Evolutionary conservation across 345 rosid genomes (phyloP).

Genomic region (Lepidium aucheri): DNA sequence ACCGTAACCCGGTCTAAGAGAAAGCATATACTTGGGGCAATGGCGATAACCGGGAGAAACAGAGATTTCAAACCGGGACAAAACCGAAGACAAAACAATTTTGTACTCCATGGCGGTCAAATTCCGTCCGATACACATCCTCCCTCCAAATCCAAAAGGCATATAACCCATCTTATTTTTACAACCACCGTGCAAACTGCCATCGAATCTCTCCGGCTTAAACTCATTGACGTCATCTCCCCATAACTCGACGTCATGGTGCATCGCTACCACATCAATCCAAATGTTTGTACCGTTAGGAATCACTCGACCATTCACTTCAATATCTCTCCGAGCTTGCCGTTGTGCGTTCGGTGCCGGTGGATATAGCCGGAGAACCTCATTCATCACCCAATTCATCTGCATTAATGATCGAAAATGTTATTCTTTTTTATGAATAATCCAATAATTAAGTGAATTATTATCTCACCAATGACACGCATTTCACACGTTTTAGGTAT

Average conservation of each 20-base stretch:
- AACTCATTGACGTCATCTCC: conserved; percentile 70
- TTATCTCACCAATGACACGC: background rate
- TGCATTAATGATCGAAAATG: conserved; percentile 22
- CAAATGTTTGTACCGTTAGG: conserved; percentile 76
- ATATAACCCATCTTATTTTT: conserved; percentile 79
- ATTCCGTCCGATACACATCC: conserved; percentile 85
- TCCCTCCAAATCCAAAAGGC: conserved; percentile 96
- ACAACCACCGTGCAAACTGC: conserved; percentile 68
- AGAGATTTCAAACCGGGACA: conserved; percentile 60
- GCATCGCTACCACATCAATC: conserved; percentile 89
- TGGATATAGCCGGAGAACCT: conserved; percentile 62
- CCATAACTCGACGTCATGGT: conserved; percentile 78
- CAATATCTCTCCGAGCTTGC: conserved; percentile 59
- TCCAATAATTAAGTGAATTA: background rate
- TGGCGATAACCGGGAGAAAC: conserved; percentile 58
- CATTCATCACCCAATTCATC: conserved; percentile 94
- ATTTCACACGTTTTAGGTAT: conserved; percentile 11
- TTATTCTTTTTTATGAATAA: background rate
- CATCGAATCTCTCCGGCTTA: conserved; percentile 73
- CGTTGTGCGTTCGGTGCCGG: conserved; percentile 85
- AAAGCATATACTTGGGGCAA: conserved; percentile 58
- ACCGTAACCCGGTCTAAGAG: conserved; percentile 67
- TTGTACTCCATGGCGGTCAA: conserved; percentile 70
- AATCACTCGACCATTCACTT: conserved; percentile 35
- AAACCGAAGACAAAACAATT: conserved; percentile 52